phyloP scores from a whole-genome alignment of 108 stramenopile species.

The Nitzschia inconspicua region DNA sequence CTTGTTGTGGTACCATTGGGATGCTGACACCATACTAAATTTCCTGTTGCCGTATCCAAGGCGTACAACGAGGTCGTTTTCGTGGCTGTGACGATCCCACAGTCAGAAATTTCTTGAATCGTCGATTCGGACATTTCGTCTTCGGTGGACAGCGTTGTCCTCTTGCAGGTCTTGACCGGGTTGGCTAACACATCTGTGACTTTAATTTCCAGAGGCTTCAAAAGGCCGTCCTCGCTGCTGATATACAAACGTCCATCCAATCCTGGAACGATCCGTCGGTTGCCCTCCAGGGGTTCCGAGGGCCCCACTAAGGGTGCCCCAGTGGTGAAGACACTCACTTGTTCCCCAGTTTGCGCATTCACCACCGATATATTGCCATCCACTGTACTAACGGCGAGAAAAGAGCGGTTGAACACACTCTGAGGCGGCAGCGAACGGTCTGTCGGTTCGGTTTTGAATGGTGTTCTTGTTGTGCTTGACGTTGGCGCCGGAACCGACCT shows the following conservation, averaged over 20 bases:
- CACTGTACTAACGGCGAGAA: constrained; percentile 56
- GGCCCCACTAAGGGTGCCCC: constrained; percentile 47
- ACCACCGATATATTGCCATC: constrained; percentile 63
- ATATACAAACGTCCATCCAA: constrained; percentile 71
- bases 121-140: background rate
- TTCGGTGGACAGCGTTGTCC: background rate
- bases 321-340: constrained; percentile 45
- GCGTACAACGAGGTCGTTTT: constrained; percentile 68
- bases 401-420: no score
- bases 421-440: no score
- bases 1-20: constrained; percentile 23
- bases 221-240: constrained; percentile 1
- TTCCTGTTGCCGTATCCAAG: constrained; percentile 55
- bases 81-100: constrained; percentile 77
- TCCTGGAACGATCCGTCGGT: constrained; percentile 55
- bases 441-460: no score
- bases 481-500: no score
- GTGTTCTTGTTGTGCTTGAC: no score
- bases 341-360: constrained; percentile 44
- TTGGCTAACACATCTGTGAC: constrained; percentile 56
- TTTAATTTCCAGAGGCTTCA: constrained; percentile 42
- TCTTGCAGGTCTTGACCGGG: constrained; percentile 55
- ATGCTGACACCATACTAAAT: constrained; percentile 48
- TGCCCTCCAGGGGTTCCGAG: constrained; percentile 21
- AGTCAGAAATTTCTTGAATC: constrained; percentile 22